Conservation (phyloP, 768 basidiomycete genomes). For the Lentinula sp. region DNA sequence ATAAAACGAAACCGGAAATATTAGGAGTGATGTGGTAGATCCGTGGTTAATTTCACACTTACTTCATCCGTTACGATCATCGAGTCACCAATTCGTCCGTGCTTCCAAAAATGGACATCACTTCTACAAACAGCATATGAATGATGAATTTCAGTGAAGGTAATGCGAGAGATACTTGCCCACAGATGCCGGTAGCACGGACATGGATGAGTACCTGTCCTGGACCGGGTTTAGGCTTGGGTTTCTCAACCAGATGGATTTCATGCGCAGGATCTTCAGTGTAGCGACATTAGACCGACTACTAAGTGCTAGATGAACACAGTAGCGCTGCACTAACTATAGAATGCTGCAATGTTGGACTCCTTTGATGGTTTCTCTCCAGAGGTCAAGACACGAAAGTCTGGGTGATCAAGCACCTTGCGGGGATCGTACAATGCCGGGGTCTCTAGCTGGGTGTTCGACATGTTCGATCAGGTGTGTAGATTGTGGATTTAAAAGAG, state of each 20-base stretch:
- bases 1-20: neutral
- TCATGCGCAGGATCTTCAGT: conserved; percentile 45
- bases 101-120: conserved; percentile 71
- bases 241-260: conserved; percentile 64
- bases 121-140: conserved; percentile 33
- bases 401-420: conserved; percentile 49
- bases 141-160: neutral
- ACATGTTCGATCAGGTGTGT: conserved; percentile 13
- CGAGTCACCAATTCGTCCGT: conserved; percentile 61
- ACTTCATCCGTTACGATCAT: conserved; percentile 70
- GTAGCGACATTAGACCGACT: neutral
- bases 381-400: conserved; percentile 44
- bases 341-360: conserved; percentile 58
- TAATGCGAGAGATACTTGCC: conserved; percentile 29
- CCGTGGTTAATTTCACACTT: neutral
- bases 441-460: conserved; percentile 25
- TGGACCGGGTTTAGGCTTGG: conserved; percentile 50
- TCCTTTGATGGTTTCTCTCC: conserved; percentile 43
- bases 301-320: neutral
- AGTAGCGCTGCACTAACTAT: conserved; percentile 14
- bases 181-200: conserved; percentile 65
- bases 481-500: neutral
- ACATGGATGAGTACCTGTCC: conserved; percentile 66
- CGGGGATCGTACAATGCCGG: conserved; percentile 48
- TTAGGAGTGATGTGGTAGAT: neutral